Percentiles rank a stretch among this genome's conserved stretches.
Conservation (phyloP, 2,329 filamentous ascomycete species). For the Phoma sp. region DNA sequence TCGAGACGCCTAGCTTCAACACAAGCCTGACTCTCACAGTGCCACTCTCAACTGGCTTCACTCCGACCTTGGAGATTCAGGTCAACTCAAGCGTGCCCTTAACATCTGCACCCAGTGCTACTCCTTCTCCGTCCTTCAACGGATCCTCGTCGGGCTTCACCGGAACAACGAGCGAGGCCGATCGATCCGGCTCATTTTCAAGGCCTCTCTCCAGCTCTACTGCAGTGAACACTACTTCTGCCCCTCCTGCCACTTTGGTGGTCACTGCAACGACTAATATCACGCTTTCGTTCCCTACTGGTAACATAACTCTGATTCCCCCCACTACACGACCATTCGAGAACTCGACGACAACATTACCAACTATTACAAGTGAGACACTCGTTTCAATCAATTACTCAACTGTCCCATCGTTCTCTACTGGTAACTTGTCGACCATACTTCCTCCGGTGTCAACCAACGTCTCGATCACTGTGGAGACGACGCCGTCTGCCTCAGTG, state of each 20-base stretch:
- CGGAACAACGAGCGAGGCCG: neutral
- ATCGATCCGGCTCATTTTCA: conserved; percentile 5
- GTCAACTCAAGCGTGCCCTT: neutral
- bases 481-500: conserved; percentile 6
- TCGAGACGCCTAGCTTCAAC: conserved; percentile 3
- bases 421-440: conserved; percentile 6
- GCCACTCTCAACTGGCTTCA: conserved; percentile 4
- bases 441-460: conserved; percentile 6
- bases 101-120: neutral
- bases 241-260: conserved; percentile 4
- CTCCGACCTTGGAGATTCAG: neutral
- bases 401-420: conserved; percentile 4
- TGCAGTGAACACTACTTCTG: neutral
- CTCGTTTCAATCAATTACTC: conserved; percentile 8
- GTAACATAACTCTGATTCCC: conserved; percentile 10
- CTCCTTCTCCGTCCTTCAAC: neutral
- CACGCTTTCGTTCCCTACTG: conserved; percentile 13
- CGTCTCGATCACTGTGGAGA: conserved; percentile 16
- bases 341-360: conserved; percentile 3
- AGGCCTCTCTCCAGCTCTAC: neutral
- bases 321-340: conserved; percentile 11
- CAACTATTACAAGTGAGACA: neutral
- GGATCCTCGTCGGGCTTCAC: neutral
- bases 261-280: conserved; percentile 4
- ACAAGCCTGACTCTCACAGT: conserved; percentile 2